These are phyloP conservation scores for Dendrobium huoshanense DNA, from an alignment of 106 monocot species.

Conservation along the genomic window DNA sequence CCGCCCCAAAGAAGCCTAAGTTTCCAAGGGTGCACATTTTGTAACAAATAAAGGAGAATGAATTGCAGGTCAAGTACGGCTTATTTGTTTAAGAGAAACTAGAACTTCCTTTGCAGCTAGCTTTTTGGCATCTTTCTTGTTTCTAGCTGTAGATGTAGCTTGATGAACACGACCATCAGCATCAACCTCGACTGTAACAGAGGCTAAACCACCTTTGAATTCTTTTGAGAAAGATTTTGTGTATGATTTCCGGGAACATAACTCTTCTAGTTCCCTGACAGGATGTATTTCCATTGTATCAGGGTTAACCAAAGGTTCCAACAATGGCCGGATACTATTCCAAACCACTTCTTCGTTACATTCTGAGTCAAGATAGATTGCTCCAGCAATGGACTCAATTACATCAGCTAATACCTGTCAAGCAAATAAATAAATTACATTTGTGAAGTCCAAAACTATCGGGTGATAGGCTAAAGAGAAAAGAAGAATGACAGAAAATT, in stretches of 20 bases:
- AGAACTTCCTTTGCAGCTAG: conserved; percentile 30
- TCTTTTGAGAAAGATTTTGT: background rate
- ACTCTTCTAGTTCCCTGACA: conserved; percentile 39
- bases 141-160: conserved; percentile 16
- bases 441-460: too few species aligned
- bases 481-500: too few species aligned
- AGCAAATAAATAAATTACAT: too few species aligned
- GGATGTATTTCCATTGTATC: conserved; percentile 52
- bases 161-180: conserved; percentile 10
- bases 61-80: too few species aligned
- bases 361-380: conserved; percentile 48
- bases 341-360: conserved; percentile 44
- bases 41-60: too few species aligned
- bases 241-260: conserved; percentile 31
- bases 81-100: conserved; percentile 5
- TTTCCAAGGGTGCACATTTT: too few species aligned
- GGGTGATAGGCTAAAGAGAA: too few species aligned
- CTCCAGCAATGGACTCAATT: conserved; percentile 61
- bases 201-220: conserved; percentile 13
- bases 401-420: conserved; percentile 64
- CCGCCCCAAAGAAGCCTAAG: too few species aligned
- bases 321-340: conserved; percentile 39
- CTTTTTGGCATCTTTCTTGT: conserved; percentile 28
- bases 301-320: conserved; percentile 59
- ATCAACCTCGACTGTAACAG: conserved; percentile 25